phyloP scores from a whole-genome alignment of 2,329 filamentous ascomycete species.

The Aspergillus sergii region DNA sequence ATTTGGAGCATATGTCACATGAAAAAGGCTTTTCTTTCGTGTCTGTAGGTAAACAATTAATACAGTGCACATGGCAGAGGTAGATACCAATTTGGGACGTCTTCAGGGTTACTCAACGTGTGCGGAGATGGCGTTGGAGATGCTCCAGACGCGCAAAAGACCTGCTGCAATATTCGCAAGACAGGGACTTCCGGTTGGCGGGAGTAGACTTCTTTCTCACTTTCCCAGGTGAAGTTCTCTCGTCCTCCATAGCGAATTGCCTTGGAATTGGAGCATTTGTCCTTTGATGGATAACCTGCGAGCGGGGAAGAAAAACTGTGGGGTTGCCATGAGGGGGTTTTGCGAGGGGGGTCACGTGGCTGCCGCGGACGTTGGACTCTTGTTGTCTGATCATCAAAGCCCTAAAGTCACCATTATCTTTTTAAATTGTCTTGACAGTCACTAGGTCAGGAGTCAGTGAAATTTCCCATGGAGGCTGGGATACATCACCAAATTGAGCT shows the following conservation, averaged over 20 bases:
- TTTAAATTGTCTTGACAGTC: not conserved
- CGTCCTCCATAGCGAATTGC: slow-evolving; percentile 42
- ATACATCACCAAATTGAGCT: not conserved
- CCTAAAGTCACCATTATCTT: slow-evolving; percentile 2
- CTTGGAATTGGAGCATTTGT: slow-evolving; percentile 28
- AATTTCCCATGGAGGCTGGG: not conserved
- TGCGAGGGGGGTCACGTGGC: slow-evolving; percentile 22
- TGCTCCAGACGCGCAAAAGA: slow-evolving; percentile 53
- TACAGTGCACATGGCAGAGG: not conserved
- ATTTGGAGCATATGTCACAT: slow-evolving; percentile 53
- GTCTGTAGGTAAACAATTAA: slow-evolving; percentile 39
- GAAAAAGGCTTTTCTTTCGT: slow-evolving; percentile 55
- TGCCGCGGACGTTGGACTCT: slow-evolving; percentile 4
- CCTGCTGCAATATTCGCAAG: slow-evolving; percentile 52
- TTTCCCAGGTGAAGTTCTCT: slow-evolving; percentile 37
- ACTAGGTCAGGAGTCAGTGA: not conserved
- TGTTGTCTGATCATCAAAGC: slow-evolving; percentile 8
- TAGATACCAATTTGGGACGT: slow-evolving; percentile 12
- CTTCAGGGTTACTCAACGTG: slow-evolving; percentile 47
- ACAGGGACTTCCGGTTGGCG: slow-evolving; percentile 49
- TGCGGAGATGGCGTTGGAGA: slow-evolving; percentile 55
- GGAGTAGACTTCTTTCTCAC: slow-evolving; percentile 44
- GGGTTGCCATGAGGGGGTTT: slow-evolving; percentile 32
- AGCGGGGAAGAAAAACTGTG: slow-evolving; percentile 44
- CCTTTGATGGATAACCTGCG: slow-evolving; percentile 29